phyloP scores from a whole-genome alignment of 768 basidiomycete genomes.

The Xanthoconium purpureum region DNA sequence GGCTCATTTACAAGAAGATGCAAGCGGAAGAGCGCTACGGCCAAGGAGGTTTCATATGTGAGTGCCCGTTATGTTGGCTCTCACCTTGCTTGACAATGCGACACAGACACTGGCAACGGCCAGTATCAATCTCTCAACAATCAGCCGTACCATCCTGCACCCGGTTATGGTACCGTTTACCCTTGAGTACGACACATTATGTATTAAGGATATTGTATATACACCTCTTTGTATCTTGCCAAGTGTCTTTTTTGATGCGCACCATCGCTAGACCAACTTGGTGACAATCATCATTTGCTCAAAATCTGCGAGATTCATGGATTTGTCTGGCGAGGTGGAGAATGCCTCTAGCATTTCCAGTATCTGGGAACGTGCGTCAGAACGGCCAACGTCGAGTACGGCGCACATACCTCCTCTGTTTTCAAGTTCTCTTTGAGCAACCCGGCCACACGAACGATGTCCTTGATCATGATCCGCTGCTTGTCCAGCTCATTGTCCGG shows the following conservation, averaged over 20 bases:
- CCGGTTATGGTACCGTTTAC: constrained; percentile 35
- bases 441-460: constrained; percentile 58
- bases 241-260: background rate
- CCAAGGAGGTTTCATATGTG: constrained; percentile 70
- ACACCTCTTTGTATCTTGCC: constrained; percentile 2
- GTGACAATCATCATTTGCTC: constrained; percentile 69
- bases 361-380: constrained; percentile 47
- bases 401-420: constrained; percentile 60
- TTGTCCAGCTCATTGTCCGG: constrained; percentile 42
- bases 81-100: background rate
- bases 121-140: constrained; percentile 32
- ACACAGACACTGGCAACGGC: constrained; percentile 38
- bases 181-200: background rate
- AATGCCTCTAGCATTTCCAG: constrained; percentile 78
- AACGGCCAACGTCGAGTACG: background rate
- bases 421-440: constrained; percentile 70
- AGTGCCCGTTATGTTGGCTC: constrained; percentile 31
- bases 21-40: constrained; percentile 83
- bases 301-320: constrained; percentile 68
- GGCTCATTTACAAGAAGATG: constrained; percentile 90
- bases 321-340: constrained; percentile 65
- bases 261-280: constrained; percentile 27
- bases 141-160: constrained; percentile 22
- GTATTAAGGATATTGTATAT: background rate
- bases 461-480: constrained; percentile 62